A percentile compares a stretch with the other conserved stretches of the same genome.
Evolutionary conservation across 345 rosid species (phyloP).

Genomic region (Gossypium ekmanianum): DNA sequence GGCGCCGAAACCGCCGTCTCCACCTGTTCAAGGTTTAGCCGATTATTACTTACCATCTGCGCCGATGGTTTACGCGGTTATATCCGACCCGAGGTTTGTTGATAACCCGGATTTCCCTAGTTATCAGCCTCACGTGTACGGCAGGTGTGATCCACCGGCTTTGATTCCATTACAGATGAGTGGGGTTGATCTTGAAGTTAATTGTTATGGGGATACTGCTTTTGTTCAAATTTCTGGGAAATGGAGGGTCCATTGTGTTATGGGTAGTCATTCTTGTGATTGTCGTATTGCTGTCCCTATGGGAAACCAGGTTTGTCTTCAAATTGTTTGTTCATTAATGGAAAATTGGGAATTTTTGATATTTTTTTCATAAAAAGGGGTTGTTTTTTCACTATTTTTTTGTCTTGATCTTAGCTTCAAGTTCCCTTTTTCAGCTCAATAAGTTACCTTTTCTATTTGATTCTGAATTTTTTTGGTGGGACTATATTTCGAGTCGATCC

Average conservation of each 20-base stretch:
- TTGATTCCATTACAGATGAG: constrained; percentile 86
- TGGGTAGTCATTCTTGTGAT: constrained; percentile 86
- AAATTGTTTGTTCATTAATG: background rate
- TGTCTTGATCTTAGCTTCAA: background rate
- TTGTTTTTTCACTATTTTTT: background rate
- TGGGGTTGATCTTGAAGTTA: constrained; percentile 49
- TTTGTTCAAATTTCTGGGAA: constrained; percentile 54
- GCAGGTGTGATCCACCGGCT: constrained; percentile 90
- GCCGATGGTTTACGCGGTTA: constrained; percentile 87
- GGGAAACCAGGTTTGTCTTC: constrained; percentile 69
- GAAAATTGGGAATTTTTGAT: too few species aligned
- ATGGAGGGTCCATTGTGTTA: constrained; percentile 91
- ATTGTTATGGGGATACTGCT: constrained; percentile 55
- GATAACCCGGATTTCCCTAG: constrained; percentile 94
- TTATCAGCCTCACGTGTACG: constrained; percentile 96
- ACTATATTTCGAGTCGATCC: too few species aligned
- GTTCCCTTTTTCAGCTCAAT: background rate
- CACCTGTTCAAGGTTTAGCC: constrained; percentile 51
- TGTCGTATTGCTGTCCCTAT: constrained; percentile 80
- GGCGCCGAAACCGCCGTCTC: constrained; percentile 52
- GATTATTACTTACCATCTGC: constrained; percentile 54
- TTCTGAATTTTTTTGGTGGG: background rate
- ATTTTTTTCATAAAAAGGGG: background rate
- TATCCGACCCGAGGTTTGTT: constrained; percentile 71
- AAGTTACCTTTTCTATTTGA: background rate